Conservation (phyloP, 1,139 yeast species). For the Diutina siamensis region DNA sequence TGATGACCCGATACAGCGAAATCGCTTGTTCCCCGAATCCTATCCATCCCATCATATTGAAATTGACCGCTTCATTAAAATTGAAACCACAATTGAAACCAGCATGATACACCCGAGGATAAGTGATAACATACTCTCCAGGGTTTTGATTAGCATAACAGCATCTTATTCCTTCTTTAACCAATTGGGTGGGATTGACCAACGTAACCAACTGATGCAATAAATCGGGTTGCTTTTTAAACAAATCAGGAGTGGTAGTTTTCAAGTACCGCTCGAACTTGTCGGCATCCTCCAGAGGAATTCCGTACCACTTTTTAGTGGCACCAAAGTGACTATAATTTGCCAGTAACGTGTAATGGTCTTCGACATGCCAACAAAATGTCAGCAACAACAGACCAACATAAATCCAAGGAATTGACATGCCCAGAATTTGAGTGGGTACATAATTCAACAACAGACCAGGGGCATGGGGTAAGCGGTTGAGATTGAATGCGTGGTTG, state of each 20-base stretch:
- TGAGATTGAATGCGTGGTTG: constrained; percentile 55
- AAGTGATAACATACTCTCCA: constrained; percentile 66
- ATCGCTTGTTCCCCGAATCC: constrained; percentile 50
- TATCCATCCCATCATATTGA: constrained; percentile 62
- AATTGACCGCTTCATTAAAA: constrained; percentile 73
- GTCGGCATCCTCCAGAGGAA: constrained; percentile 45
- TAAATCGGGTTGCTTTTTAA: constrained; percentile 77
- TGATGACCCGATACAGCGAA: constrained; percentile 40
- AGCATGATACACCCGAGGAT: constrained; percentile 70
- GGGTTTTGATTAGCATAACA: constrained; percentile 72
- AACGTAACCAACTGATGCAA: constrained; percentile 79
- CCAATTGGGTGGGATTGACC: constrained; percentile 51
- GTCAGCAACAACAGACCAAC: constrained; percentile 66
- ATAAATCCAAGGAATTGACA: constrained; percentile 78
- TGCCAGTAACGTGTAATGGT: constrained; percentile 68
- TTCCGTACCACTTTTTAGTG: constrained; percentile 71
- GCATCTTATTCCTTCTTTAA: constrained; percentile 43
- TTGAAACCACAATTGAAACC: constrained; percentile 74
- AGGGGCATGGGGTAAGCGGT: constrained; percentile 51
- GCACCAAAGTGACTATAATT: constrained; percentile 70
- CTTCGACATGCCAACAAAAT: constrained; percentile 82
- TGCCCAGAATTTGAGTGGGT: constrained; percentile 57
- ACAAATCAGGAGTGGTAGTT: constrained; percentile 66
- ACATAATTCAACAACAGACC: constrained; percentile 55
- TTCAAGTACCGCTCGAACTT: constrained; percentile 45